phyloP scores from a whole-genome alignment of 2,329 filamentous ascomycete genomes.

The Fusarium floridanum region DNA sequence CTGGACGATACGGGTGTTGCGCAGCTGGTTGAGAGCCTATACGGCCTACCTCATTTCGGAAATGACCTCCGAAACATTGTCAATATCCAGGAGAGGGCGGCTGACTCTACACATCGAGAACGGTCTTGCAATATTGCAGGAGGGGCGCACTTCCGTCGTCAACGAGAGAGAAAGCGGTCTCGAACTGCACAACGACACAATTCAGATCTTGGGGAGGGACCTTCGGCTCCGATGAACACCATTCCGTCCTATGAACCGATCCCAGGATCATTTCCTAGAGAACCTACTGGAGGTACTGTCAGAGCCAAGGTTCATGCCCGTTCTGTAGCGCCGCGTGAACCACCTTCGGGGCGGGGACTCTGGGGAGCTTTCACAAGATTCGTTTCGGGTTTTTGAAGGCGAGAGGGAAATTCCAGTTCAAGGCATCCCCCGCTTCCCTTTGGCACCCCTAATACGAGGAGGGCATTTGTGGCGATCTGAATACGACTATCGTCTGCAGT shows the following conservation, averaged over 20 bases:
- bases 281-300: background rate
- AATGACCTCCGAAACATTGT: constrained; percentile 1
- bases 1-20: background rate
- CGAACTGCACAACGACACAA: background rate
- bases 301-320: background rate
- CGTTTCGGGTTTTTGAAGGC: background rate
- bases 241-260: constrained; percentile 4
- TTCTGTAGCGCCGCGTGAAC: background rate
- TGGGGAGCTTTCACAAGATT: background rate
- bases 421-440: background rate
- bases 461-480: background rate
- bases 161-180: background rate
- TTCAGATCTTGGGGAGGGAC: background rate
- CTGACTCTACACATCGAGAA: background rate
- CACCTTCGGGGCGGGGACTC: background rate
- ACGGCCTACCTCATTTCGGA: background rate
- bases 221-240: accelerated
- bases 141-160: constrained; percentile 9
- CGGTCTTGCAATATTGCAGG: background rate
- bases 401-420: background rate
- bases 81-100: background rate
- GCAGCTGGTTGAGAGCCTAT: background rate
- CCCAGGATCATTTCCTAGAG: constrained; percentile 10
- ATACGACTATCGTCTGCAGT: background rate
- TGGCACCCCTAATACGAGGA: background rate